A percentile compares a stretch with the other conserved stretches of the same genome.
These are phyloP conservation scores for Typha latifolia DNA, from an alignment of 176 grass and related monocot genomes.

Conservation along the genomic window DNA sequence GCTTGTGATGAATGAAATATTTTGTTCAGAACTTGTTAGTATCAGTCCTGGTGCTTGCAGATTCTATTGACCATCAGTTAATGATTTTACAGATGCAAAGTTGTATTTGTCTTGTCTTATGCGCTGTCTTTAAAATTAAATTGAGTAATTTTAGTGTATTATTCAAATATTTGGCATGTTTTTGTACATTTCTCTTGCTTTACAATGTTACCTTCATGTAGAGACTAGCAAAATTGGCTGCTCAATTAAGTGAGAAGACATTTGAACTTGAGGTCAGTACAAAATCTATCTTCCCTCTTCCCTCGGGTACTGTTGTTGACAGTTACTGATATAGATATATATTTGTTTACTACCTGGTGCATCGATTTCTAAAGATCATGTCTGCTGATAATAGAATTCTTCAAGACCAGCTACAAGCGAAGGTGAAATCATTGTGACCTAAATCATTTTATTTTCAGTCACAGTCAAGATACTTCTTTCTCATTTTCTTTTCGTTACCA, in stretches of 20 bases:
- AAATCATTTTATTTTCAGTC: constrained; percentile 16
- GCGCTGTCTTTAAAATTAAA: neutral
- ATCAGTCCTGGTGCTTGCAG: neutral
- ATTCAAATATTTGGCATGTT: neutral
- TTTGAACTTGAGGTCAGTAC: constrained; percentile 82
- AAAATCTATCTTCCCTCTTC: constrained; percentile 1
- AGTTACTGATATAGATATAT: constrained; percentile 20
- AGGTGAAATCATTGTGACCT: constrained; percentile 37
- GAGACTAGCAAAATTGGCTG: constrained; percentile 73
- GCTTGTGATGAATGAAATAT: neutral
- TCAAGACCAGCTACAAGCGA: constrained; percentile 87
- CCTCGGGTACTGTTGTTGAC: neutral
- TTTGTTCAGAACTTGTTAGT: neutral
- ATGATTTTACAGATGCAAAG: neutral
- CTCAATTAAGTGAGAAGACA: constrained; percentile 80
- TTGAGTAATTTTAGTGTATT: neutral
- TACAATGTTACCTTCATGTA: constrained; percentile 27
- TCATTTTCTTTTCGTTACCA: constrained; percentile 28
- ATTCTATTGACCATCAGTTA: neutral
- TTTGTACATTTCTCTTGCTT: neutral
- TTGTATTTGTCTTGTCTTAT: neutral
- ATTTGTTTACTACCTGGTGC: constrained; percentile 6
- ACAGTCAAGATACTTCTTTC: constrained; percentile 7
- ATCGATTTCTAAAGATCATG: constrained; percentile 65
- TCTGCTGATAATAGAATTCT: constrained; percentile 98